Base-by-base conservation (phyloP, 2,329 filamentous ascomycete species). In the Drechmeria coniospora region DNA sequence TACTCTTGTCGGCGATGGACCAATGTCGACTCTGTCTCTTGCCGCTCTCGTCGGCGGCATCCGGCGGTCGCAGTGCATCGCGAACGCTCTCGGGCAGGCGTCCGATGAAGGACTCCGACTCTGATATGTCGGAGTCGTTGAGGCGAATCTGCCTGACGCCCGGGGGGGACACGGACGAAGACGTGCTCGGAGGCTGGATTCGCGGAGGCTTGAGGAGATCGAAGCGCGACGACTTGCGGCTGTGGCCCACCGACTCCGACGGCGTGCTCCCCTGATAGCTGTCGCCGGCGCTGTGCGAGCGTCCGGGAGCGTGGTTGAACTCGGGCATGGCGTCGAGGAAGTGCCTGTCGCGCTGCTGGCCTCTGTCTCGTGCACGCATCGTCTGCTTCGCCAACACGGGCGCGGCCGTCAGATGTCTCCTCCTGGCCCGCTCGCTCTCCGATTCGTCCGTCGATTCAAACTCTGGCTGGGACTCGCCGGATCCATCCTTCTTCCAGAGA, bases 271-370 rank as follows among this genome's bases (percentile, higher is more conserved):
- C 24, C n/a, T 31, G 37, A 7, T 41, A 31, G 18, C 32, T 31
- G 6, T 37, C 38, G 15, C 29, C 30, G n/a, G 30, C 21, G 6
- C 23, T 25, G 24, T 35, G 28, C 12, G 36, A 35, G 9, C 31
- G 32, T 16, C 52, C 49, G 6, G 47, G 35, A 9, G 54, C 35
- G 12, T 52, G 47, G 14, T 59, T 52, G 39, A 70, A 67, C 2
- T 58, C 49, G 1, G 66, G 61, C 57, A 68, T 64, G 1, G 57
- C 39, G 26, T 68, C 63, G n/a, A 66, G 46, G 37, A 63, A 65
- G 29, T 60, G 54, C 33, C 57, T 65, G 6, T 45, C 43, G 6
- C 49, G 46, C 6, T 46, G 49, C 21, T 41, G 45, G n/a, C 33
- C 33, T 18, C 43, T 43, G 5, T 46, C 41, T 13, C 50, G 46